These are phyloP conservation scores for Oryza rufipogon DNA, from an alignment of 176 grass and related monocot genomes.

Conservation along the genomic window DNA sequence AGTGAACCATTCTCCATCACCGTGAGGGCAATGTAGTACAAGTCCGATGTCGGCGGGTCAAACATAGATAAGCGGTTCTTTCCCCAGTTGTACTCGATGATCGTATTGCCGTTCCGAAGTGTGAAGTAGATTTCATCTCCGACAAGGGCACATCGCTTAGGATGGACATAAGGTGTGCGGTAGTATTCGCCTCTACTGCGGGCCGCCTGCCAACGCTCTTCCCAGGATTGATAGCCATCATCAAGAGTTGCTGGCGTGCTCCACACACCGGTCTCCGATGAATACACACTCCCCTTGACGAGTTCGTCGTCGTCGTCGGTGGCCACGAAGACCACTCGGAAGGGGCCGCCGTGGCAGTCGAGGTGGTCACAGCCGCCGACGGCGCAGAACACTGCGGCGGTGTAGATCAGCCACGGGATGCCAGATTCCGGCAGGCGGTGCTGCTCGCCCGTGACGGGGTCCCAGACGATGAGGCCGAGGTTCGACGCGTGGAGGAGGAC, in stretches of 20 bases:
- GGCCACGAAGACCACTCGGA: not conserved
- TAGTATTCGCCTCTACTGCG: not conserved
- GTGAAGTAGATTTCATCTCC: not conserved
- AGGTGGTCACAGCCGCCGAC: not conserved
- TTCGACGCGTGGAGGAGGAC: not conserved
- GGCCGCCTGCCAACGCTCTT: not conserved
- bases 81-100: not conserved
- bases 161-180: not conserved
- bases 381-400: not conserved
- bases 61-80: not conserved
- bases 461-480: not conserved
- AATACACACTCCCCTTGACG: not conserved
- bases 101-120: not conserved
- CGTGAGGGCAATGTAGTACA: not conserved
- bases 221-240: not conserved
- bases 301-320: not conserved
- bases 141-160: not conserved
- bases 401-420: not conserved
- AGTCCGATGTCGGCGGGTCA: not conserved
- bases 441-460: not conserved
- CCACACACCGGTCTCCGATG: not conserved
- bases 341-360: not conserved
- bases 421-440: not conserved
- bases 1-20: not conserved
- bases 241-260: not conserved